phyloP scores from a whole-genome alignment of 2,329 filamentous ascomycete genomes.

The Botrytis deweyae region DNA sequence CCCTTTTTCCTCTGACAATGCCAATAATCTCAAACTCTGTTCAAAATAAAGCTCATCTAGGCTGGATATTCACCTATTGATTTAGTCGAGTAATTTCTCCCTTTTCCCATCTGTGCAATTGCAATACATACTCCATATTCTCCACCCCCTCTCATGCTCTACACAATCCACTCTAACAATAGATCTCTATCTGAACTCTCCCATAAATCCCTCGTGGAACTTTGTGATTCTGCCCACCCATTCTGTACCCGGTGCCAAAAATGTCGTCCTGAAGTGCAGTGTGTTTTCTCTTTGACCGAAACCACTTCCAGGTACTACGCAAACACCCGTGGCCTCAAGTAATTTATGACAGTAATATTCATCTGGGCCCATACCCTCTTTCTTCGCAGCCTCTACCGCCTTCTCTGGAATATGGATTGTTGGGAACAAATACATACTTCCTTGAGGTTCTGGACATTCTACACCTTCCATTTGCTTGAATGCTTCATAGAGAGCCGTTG shows the following conservation, averaged over 20 bases:
- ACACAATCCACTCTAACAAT: neutral
- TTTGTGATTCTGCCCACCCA: constrained; percentile 85
- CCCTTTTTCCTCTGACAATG: neutral
- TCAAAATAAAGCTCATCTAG: neutral
- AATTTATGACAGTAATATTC: constrained; percentile 93
- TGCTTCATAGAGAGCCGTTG: constrained; percentile 81
- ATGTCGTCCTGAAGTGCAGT: constrained; percentile 93
- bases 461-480: constrained; percentile 97
- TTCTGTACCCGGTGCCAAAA: constrained; percentile 92
- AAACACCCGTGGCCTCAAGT: constrained; percentile 91
- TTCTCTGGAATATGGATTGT: constrained; percentile 78
- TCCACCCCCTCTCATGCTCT: neutral
- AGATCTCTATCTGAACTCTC: constrained; percentile 58
- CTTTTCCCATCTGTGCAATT: neutral
- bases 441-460: constrained; percentile 77
- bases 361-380: constrained; percentile 74
- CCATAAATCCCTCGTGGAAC: constrained; percentile 91
- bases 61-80: neutral
- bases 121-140: neutral
- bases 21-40: neutral
- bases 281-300: constrained; percentile 93
- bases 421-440: constrained; percentile 95
- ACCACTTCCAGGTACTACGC: constrained; percentile 86
- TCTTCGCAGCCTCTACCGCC: constrained; percentile 71
- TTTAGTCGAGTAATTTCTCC: no score